Evolutionary conservation across 78 protist genomes (phyloP), one percentile per base, ranked within the genome.

Genomic region (Paratrimastix pyriformis): DNA sequence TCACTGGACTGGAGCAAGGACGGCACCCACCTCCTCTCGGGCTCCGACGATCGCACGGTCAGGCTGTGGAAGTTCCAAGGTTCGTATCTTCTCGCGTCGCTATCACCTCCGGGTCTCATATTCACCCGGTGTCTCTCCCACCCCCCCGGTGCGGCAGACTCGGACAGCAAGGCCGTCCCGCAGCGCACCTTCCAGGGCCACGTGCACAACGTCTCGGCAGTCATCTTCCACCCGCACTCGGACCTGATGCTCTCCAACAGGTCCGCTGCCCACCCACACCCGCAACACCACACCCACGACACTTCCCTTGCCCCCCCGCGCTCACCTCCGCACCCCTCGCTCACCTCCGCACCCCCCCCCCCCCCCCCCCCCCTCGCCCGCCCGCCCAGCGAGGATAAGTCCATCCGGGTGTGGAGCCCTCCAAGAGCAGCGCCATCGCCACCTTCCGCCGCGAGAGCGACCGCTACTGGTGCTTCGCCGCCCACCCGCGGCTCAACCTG

Each of bases 391-490:
- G 64, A 59, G 40, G 58, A 55, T 45, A 7, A 39, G 26, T 9
- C 38, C 35, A 11, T 58, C 37, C 13, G 64, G 26, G 13, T 70
- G 11, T 70, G 76, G 76, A 50, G 45, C n/a, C n/a, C 60, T 72
- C 42, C 15, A 15, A 26, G 39, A 15, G 21, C 15, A 18, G 37
- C 21, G 68, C 68, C 15, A 13, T 11, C 18, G 15, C 11, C 18
- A 15, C 18, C 15, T 15, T 29, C 18, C 15, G 21, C 15, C 18
- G 11, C 68, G 39, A 11, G 42, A 26, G 30, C 9, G 13, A 57
- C 65, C 40, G 76, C 9, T 68, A 35, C 48, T 77, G 81, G 81
- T 65, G 81, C 35, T 33, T 77, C 35, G 45, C 73, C 26, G 57
- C 44, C 29, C 68, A 57, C 48, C 75, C 79, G 43, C 5, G 70